Evolutionary conservation across 75 land plant genomes (phyloP).

Genomic region (Pinus taeda): DNA sequence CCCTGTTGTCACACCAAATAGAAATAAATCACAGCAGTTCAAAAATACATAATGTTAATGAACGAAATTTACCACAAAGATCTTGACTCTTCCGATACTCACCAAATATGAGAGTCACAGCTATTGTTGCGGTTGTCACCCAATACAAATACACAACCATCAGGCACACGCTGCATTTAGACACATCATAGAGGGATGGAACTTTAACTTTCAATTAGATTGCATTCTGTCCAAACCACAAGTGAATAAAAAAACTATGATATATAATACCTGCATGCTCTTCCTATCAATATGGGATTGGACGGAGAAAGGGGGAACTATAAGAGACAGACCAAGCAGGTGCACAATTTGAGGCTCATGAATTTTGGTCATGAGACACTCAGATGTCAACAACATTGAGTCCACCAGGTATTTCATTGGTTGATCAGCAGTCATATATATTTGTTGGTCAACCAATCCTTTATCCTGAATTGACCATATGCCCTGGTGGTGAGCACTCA

Average conservation of each 20-base stretch:
- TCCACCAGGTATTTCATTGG: slow-evolving; percentile 5
- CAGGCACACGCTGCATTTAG: slow-evolving; percentile 49
- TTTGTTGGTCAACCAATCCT: not conserved
- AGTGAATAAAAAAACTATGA: not conserved
- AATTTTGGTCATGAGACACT: slow-evolving; percentile 9
- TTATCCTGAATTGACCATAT: not conserved
- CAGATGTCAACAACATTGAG: slow-evolving; percentile 44
- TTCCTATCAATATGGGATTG: not conserved
- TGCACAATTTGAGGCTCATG: slow-evolving; percentile 29
- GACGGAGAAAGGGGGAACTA: not conserved
- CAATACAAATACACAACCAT: slow-evolving; percentile 65
- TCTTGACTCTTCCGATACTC: slow-evolving; percentile 4
- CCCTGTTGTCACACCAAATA: slow-evolving; percentile 16
- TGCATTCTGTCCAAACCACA: not conserved
- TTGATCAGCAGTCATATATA: not conserved
- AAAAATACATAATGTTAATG: not conserved
- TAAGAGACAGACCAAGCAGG: slow-evolving; percentile 16
- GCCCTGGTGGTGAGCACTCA: slow-evolving; percentile 15
- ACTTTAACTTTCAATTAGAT: not conserved
- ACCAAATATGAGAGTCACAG: slow-evolving; percentile 67
- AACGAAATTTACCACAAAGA: not conserved
- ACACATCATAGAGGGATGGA: not conserved
- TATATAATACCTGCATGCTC: not conserved
- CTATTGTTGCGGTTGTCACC: slow-evolving; percentile 84
- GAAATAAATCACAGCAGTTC: not conserved